Evolutionary conservation across 257 asterid species (phyloP).

Genomic region (Phtheirospermum japonicum): DNA sequence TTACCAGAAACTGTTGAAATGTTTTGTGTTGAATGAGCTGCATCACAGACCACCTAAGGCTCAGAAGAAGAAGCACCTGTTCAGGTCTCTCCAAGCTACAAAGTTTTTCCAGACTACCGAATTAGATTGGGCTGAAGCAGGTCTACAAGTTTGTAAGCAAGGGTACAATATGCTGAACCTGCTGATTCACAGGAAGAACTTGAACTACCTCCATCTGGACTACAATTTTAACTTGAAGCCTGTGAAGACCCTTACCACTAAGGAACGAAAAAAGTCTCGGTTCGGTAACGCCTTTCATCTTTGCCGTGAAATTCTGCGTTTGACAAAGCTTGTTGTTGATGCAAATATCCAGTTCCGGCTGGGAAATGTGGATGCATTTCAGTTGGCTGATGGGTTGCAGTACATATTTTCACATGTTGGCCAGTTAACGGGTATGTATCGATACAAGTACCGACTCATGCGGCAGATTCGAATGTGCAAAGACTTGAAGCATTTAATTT

Average conservation of each 20-base stretch:
- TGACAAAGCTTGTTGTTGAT: conserved; percentile 98
- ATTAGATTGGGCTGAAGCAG: conserved; percentile 99
- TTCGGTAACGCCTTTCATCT: conserved; percentile 99
- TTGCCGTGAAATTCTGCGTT: conserved; percentile 93
- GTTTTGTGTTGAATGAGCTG: conserved; percentile 93
- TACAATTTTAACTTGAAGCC: conserved; percentile 96
- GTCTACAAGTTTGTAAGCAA: conserved; percentile 97
- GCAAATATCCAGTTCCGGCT: conserved; percentile 97
- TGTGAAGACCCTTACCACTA: conserved; percentile 95
- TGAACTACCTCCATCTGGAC: conserved; percentile 94
- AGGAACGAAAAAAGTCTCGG: conserved; percentile 95
- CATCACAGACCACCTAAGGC: conserved; percentile 99
- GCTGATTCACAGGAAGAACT: conserved; percentile 88
- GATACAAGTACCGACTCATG: conserved; percentile 98
- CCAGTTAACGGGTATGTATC: conserved; percentile 97
- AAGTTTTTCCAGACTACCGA: conserved; percentile 96
- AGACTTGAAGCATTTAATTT: conserved; percentile 95
- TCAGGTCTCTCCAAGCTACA: conserved; percentile 93
- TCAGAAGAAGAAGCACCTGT: conserved; percentile 92
- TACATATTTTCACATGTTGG: conserved; percentile 98
- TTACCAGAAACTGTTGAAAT: conserved; percentile 91
- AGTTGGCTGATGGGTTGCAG: conserved; percentile 98
- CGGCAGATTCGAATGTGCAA: conserved; percentile 99
- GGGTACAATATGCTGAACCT: conserved; percentile 97
- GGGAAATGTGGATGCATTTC: conserved; percentile 99